Evolutionary conservation across 2,329 filamentous ascomycete species (phyloP), one percentile per base, ranked within the genome.

Genomic region (Lasiodiplodia gonubiensis): DNA sequence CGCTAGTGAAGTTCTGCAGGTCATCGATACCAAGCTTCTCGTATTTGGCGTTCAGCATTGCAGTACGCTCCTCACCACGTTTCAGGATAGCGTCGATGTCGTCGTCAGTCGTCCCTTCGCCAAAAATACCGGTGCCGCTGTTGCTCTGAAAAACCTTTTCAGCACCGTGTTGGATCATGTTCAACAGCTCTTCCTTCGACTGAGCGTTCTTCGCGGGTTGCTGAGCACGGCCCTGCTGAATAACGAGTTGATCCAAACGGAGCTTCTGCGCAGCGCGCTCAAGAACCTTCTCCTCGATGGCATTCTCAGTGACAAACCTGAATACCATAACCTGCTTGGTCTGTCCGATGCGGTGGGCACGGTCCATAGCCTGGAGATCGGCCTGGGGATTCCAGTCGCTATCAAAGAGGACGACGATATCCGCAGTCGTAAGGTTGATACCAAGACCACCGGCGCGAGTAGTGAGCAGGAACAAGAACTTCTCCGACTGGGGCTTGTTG

Each of bases 321-420:
- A 97, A 99, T 3, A 99, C 95, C 52, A 94, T 87, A 12, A 99
- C 95, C 78, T 99, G 95, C 81, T 99, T 99, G 5, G 93, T 99
- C 81, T 99, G 95, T 48, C 95, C 95, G 73, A 99, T 99, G 82
- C 95, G 93, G 82, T 99, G 95, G 63, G 95, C 95, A 77, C 95
- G 92, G 76, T 99, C 95, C 95, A 99, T 99, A 67, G 95, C 95
- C 80, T 99, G 95, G 68, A 99, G 82, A 88, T 99, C 95, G 21
- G 95, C 95, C 80, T 99, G 95, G 11, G 95, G 95, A 75, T 97
- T 98, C 95, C 95, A 99, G 77, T 99, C 95, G 74, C 94, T 97
- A 79, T 99, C 95, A 75, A 95, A 99, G 7, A 99, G 87, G 35
- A 99, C 88, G 68, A 99, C 95, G 75, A 98, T 97, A 74, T 99